phyloP scores from a whole-genome alignment of 805 yeast species.

The Wickerhamomyces subpelliculosus region DNA sequence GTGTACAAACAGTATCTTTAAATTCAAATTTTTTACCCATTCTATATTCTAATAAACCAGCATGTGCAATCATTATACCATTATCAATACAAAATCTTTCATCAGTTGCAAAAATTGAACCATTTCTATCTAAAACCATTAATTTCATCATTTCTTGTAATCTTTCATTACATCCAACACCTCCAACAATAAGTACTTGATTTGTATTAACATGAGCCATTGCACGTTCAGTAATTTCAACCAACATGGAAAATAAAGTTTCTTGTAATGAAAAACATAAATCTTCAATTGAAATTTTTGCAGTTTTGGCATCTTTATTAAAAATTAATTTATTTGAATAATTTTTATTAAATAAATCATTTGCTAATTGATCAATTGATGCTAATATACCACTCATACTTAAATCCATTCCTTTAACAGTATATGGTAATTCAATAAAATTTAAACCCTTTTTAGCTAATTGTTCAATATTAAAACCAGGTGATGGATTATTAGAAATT shows the following conservation, averaged over 20 bases:
- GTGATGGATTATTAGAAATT: conserved; percentile 91
- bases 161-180: conserved; percentile 93
- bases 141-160: conserved; percentile 94
- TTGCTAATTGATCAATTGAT: conserved; percentile 72
- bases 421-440: conserved; percentile 78
- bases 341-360: conserved; percentile 51
- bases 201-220: conserved; percentile 93
- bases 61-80: conserved; percentile 99
- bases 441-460: conserved; percentile 63
- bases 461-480: conserved; percentile 96
- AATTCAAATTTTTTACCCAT: conserved; percentile 62
- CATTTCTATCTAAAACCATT: conserved; percentile 87
- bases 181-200: conserved; percentile 93
- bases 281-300: conserved; percentile 70
- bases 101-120: conserved; percentile 90
- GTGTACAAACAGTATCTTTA: conserved; percentile 78
- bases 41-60: conserved; percentile 81
- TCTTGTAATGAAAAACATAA: conserved; percentile 92
- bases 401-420: conserved; percentile 97
- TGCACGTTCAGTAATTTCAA: conserved; percentile 95
- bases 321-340: conserved; percentile 28
- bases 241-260: conserved; percentile 89
- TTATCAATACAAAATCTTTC: conserved; percentile 96
- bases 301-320: conserved; percentile 32
- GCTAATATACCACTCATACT: conserved; percentile 95